Evolutionary conservation across 768 basidiomycete species (phyloP).

Genomic region (Leucosporidium scottii): DNA sequence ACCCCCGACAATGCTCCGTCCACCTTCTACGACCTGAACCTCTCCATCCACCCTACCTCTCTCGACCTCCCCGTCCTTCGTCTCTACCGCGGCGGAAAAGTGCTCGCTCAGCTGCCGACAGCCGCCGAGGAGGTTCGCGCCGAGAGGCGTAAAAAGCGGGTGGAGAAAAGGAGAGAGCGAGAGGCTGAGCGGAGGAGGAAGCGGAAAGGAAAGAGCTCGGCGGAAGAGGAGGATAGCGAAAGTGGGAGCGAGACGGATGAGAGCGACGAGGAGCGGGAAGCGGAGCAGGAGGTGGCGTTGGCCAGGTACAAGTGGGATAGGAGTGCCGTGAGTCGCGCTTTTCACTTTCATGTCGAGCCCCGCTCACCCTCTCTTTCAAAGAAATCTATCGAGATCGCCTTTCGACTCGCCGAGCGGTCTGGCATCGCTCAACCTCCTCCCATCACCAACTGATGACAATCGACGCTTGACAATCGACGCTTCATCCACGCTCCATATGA

Average conservation of each 20-base stretch:
- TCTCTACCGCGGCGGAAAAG: constrained; percentile 17
- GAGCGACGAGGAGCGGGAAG: constrained; percentile 28
- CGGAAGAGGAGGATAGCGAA: neutral
- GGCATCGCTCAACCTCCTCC: no score
- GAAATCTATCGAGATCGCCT: no score
- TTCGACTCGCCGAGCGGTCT: no score
- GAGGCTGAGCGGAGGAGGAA: neutral
- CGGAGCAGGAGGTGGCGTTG: constrained; percentile 5
- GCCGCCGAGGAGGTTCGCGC: neutral
- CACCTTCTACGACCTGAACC: constrained; percentile 29
- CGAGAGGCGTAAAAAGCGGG: neutral
- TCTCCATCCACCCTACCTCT: constrained; percentile 19
- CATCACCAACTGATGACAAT: no score
- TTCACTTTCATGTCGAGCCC: neutral
- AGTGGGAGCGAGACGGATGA: neutral
- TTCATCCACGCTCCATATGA: no score
- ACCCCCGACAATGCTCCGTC: constrained; percentile 2
- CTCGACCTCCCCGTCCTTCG: constrained; percentile 20
- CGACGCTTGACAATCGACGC: no score
- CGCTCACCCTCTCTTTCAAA: no score
- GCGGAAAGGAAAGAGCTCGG: neutral
- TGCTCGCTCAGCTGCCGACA: constrained; percentile 4
- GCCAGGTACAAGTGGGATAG: constrained; percentile 22
- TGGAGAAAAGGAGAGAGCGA: neutral
- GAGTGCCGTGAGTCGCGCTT: neutral